Base-by-base conservation (phyloP, 352 stramenopile species). In the Globisporangium viniferum region DNA sequence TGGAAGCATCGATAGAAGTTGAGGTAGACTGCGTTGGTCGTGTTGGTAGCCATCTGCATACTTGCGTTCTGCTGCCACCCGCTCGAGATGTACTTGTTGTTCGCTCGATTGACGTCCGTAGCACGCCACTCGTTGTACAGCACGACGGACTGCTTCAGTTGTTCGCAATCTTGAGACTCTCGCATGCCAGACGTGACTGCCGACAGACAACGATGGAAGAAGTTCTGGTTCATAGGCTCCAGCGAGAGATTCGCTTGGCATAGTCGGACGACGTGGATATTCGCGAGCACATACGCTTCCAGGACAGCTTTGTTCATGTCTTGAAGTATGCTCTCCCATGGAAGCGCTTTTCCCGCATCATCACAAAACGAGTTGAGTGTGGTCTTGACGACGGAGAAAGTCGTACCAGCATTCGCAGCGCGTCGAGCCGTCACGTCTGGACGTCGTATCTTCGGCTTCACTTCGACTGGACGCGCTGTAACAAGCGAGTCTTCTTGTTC, bases 241-340 rank as follows among this genome's bases (percentile, higher is more conserved):
- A 60, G 31, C n/a, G 57, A 39, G 1, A 58, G 39, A 20, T 31
- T 60, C 54, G 3, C 39, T 12, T 46, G 56, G 6, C 64, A 65
- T 10, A 65, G 55, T 53, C 64, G 64, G 6, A 61, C 20, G 33
- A 66, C 49, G 57, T 70, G 48, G 15, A 66, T 24, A 12, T 70
- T 66, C 7, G 65, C 65, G 57, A 70, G 57, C 22, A 66, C 65
- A 29, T 66, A 70, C 22, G 65, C 57, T 10, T 70, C 65, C 33
- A 61, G 0, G 0, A 70, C 57, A 0, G 10, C 18, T 36, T 70
- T 70, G 65, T 70, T 70, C 46, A 61, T 70, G 24, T 66, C 57
- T 1, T 48, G 2, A 6, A 70, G 24, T 5, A 62, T 33, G 10
- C 49, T 61, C 24, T 59, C 57, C 57, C 65, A 70, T 9, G 46